phyloP scores from a whole-genome alignment of 2,329 filamentous ascomycete species.

The Fusarium liriodendri region DNA sequence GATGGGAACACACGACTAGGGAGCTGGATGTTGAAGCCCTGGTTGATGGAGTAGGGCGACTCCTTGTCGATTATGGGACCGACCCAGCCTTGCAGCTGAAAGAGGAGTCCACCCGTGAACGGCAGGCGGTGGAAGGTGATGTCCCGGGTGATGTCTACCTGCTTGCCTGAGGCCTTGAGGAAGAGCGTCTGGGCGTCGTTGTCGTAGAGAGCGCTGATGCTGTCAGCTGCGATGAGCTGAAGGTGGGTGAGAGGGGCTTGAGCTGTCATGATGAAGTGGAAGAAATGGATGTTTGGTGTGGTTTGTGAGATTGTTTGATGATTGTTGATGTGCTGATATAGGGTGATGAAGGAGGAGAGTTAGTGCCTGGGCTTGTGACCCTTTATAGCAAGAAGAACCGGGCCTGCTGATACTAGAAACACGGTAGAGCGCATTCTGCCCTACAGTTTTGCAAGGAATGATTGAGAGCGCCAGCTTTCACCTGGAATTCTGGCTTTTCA shows the following conservation, averaged over 20 bases:
- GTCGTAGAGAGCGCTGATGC: conserved; percentile 16
- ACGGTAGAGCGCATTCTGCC: no score
- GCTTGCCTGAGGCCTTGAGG: conserved; percentile 11
- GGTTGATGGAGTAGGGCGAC: conserved; percentile 7
- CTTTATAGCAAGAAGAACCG: no score
- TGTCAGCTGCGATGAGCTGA: conserved; percentile 16
- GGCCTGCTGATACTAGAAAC: no score
- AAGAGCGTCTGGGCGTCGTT: conserved; percentile 7
- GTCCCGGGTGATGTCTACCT: conserved; percentile 12
- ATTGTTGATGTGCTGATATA: neutral
- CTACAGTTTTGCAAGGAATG: no score
- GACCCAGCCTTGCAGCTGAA: conserved; percentile 12
- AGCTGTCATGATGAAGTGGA: neutral
- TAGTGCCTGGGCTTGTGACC: neutral
- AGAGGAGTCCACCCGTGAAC: conserved; percentile 19
- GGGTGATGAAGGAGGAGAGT: neutral
- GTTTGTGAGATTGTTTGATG: neutral
- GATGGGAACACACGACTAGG: conserved; percentile 8
- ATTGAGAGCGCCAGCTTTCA: neutral
- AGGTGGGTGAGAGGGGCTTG: conserved; percentile 6
- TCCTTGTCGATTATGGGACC: conserved; percentile 5
- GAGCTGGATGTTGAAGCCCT: conserved; percentile 16
- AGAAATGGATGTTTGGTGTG: neutral
- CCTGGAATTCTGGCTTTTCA: neutral
- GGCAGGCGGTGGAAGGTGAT: conserved; percentile 14